Evolutionary conservation across 1,284 basidiomycete genomes (phyloP).

Genomic region (Leccinum fuscescens): DNA sequence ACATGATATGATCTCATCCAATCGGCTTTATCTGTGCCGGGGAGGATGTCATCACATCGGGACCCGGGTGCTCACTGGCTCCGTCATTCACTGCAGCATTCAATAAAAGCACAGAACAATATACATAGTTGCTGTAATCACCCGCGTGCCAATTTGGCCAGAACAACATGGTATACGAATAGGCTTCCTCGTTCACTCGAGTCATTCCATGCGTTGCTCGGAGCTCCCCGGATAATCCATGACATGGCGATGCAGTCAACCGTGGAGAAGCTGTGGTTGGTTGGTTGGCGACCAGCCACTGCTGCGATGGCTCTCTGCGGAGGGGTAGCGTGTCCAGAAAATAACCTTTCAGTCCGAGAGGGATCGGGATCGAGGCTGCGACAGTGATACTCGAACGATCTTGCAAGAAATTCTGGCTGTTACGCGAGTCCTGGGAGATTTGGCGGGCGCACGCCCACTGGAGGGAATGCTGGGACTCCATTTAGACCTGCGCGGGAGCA

Average conservation of each 20-base stretch:
- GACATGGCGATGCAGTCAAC: too few species aligned
- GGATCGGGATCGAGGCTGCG: background rate
- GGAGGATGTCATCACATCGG: too few species aligned
- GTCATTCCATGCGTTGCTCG: too few species aligned
- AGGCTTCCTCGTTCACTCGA: too few species aligned
- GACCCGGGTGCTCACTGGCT: too few species aligned
- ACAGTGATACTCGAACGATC: too few species aligned
- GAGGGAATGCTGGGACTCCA: too few species aligned
- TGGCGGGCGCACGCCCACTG: constrained; percentile 3
- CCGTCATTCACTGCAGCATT: background rate
- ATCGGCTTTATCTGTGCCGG: background rate
- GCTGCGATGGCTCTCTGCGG: background rate
- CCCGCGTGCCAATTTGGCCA: background rate
- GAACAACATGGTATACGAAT: too few species aligned
- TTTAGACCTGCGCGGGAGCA: too few species aligned
- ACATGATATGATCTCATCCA: constrained; percentile 13
- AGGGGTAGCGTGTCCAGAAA: background rate
- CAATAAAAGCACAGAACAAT: background rate
- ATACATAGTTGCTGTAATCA: background rate
- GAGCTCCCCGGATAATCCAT: too few species aligned
- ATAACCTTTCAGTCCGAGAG: background rate
- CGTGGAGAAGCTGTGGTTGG: background rate
- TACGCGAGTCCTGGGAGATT: background rate
- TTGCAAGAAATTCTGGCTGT: background rate
- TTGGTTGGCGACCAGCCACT: too few species aligned